phyloP scores from a whole-genome alignment of 225 moss, liverwort and hornwort species.

The Polytrichum formosum region DNA sequence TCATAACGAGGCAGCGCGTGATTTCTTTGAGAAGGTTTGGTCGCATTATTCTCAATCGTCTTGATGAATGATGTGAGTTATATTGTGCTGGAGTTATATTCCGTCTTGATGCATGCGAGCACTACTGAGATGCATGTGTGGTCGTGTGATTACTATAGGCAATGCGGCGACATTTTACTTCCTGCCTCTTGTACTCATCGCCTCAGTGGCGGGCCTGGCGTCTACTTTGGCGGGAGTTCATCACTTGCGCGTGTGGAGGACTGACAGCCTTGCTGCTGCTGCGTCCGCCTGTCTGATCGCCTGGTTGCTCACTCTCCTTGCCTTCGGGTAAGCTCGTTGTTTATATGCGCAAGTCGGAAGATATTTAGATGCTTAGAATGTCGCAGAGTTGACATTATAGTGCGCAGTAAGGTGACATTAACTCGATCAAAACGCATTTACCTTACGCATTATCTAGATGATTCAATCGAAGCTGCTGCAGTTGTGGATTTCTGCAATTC shows the following conservation, averaged over 20 bases:
- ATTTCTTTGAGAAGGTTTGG: too few relatives aligned
- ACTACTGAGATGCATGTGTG: neutral
- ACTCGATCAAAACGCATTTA: neutral
- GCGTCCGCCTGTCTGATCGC: slow-evolving; percentile 35
- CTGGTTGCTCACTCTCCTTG: slow-evolving; percentile 42
- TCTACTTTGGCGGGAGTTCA: slow-evolving; percentile 41
- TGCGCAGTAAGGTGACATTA: too few relatives aligned
- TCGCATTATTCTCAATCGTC: too few relatives aligned
- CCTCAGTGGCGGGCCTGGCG: slow-evolving; percentile 40
- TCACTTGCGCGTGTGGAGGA: slow-evolving; percentile 55
- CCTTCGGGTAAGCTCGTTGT: slow-evolving; percentile 31
- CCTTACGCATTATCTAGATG: neutral
- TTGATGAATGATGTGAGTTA: neutral
- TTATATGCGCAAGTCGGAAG: neutral
- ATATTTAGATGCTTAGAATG: neutral
- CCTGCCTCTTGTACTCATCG: slow-evolving; percentile 39
- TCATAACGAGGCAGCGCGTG: too few relatives aligned
- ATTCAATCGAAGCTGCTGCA: slow-evolving; percentile 5
- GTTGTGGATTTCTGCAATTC: neutral
- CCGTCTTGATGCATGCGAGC: neutral
- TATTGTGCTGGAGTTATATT: neutral
- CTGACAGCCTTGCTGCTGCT: slow-evolving; percentile 53
- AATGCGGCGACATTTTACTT: slow-evolving; percentile 31
- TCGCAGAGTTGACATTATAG: neutral
- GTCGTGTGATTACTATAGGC: slow-evolving; percentile 25